Evolutionary conservation across 768 basidiomycete species (phyloP).

Genomic region (Psilocybe sp.): DNA sequence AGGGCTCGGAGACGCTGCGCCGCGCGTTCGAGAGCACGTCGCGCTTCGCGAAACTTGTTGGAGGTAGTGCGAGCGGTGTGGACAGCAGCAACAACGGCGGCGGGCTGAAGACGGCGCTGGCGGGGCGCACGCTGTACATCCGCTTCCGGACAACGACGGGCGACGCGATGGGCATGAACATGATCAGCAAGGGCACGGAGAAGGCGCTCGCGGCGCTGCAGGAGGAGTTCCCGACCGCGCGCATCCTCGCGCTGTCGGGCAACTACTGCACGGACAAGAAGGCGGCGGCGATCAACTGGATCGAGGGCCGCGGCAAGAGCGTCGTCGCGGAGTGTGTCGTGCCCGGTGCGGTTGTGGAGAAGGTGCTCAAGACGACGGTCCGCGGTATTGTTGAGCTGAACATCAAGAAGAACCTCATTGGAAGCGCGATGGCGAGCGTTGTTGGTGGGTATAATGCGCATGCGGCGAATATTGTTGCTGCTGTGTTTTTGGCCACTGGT

Average conservation of each 20-base stretch:
- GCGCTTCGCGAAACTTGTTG: constrained; percentile 75
- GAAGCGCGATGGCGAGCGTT: constrained; percentile 97
- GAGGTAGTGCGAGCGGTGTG: too few species aligned
- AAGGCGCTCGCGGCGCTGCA: constrained; percentile 83
- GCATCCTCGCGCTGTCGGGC: constrained; percentile 85
- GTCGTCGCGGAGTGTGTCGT: constrained; percentile 95
- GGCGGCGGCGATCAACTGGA: constrained; percentile 99
- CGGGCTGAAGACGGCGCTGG: constrained; percentile 79
- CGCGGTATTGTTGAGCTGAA: constrained; percentile 87
- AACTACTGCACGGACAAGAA: constrained; percentile 99
- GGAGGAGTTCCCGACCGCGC: constrained; percentile 85
- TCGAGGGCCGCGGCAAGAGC: constrained; percentile 97
- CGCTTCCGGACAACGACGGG: constrained; percentile 94
- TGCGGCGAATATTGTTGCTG: constrained; percentile 95
- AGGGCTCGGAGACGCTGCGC: constrained; percentile 74
- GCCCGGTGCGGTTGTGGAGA: constrained; percentile 84
- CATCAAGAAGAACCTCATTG: constrained; percentile 94
- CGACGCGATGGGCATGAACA: constrained; percentile 99
- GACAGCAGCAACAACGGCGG: too few species aligned
- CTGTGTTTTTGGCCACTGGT: constrained; percentile 92
- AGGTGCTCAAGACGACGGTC: constrained; percentile 94
- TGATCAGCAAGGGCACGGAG: constrained; percentile 99
- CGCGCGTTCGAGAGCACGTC: constrained; percentile 93
- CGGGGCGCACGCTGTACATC: constrained; percentile 90
- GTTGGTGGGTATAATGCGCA: constrained; percentile 99